These are phyloP conservation scores for Skeletonema grethae DNA, from an alignment of 108 stramenopile genomes.

Conservation along the genomic window DNA sequence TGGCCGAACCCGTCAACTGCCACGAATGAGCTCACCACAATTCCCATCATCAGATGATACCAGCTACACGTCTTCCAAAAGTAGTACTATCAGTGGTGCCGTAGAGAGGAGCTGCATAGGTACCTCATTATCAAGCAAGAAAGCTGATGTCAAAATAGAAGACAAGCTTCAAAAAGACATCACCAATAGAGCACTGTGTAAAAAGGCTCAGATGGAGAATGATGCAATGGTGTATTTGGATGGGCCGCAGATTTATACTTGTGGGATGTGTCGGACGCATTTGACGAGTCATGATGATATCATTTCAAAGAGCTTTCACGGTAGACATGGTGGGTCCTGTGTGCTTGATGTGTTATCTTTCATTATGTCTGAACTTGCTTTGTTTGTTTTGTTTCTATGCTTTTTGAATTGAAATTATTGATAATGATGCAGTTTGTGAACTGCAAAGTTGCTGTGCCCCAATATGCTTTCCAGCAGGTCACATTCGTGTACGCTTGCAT, in stretches of 20 bases:
- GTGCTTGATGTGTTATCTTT: neutral
- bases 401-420: neutral
- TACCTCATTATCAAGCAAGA: neutral
- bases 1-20: conserved; percentile 2
- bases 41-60: conserved; percentile 5
- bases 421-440: neutral
- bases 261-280: conserved; percentile 89
- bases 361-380: neutral
- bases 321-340: conserved; percentile 80
- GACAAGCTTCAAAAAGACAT: neutral
- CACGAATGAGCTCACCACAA: neutral
- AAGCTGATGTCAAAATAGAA: neutral
- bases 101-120: neutral
- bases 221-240: conserved; percentile 90
- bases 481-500: neutral
- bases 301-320: conserved; percentile 94
- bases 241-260: conserved; percentile 88
- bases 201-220: conserved; percentile 66
- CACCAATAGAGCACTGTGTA: conserved; percentile 22
- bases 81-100: conserved; percentile 5
- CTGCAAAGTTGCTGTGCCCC: neutral
- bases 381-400: neutral
- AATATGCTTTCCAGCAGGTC: neutral
- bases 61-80: conserved; percentile 14
- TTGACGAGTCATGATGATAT: conserved; percentile 93